These are phyloP conservation scores for Vinca minor DNA, from an alignment of 257 asterid species.

Conservation along the genomic window DNA sequence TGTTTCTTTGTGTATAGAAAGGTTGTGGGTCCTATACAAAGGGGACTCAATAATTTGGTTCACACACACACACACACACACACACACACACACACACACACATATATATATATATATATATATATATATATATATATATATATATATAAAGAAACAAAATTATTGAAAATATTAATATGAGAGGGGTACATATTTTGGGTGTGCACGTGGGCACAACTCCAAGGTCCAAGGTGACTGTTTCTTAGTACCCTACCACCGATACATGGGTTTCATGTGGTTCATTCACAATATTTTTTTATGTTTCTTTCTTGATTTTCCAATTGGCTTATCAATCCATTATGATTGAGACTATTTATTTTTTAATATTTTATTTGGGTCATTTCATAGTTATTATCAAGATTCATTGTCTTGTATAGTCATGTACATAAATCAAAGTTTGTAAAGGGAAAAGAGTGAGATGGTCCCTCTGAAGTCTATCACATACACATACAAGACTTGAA, in stretches of 20 bases:
- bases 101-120: not conserved
- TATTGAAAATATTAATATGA: constrained; percentile 10
- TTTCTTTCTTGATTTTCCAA: constrained; percentile 18
- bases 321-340: constrained; percentile 8
- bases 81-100: no score
- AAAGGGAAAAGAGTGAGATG: constrained; percentile 13
- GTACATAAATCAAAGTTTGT: no score
- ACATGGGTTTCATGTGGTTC: constrained; percentile 21
- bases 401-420: constrained; percentile 19
- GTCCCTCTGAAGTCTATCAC: constrained; percentile 16
- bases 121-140: constrained; percentile 9
- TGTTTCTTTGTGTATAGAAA: constrained; percentile 23
- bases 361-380: not conserved
- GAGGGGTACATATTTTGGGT: constrained; percentile 17
- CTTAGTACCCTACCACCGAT: constrained; percentile 20
- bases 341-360: constrained; percentile 11
- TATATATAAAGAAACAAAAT: not conserved
- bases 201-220: constrained; percentile 37
- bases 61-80: constrained; percentile 38
- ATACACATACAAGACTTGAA: constrained; percentile 10
- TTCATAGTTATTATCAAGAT: constrained; percentile 8
- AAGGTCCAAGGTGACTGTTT: constrained; percentile 27
- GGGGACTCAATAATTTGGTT: constrained; percentile 45
- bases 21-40: constrained; percentile 29
- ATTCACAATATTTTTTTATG: constrained; percentile 17